These are phyloP conservation scores for Alloteropsis semialata DNA, from an alignment of 176 grass and related monocot species.

Conservation along the genomic window DNA sequence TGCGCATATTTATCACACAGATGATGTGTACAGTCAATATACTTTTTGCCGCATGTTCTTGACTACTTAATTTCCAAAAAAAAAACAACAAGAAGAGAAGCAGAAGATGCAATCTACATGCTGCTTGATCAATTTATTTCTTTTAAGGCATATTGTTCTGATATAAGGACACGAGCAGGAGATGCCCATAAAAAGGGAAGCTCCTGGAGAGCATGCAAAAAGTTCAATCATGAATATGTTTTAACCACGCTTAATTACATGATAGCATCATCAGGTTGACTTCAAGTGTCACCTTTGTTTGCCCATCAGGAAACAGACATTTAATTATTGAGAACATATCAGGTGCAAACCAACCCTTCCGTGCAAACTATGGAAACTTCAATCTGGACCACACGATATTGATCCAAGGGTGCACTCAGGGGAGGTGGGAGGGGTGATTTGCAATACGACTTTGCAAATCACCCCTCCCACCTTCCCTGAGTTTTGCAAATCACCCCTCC, in stretches of 20 bases:
- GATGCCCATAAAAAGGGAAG: background rate
- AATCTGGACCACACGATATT: too few relatives aligned
- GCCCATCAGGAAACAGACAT: slow-evolving; percentile 28
- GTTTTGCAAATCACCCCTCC: too few relatives aligned
- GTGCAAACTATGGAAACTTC: too few relatives aligned
- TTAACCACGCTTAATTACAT: slow-evolving; percentile 25
- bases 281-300: slow-evolving; percentile 30
- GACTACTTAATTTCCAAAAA: background rate
- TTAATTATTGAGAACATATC: too few relatives aligned
- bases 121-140: background rate
- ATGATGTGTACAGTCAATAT: background rate
- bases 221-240: slow-evolving; percentile 16
- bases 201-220: slow-evolving; percentile 24
- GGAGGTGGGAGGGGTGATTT: too few relatives aligned
- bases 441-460: too few relatives aligned
- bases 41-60: background rate
- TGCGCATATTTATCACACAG: background rate
- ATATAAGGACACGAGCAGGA: slow-evolving; percentile 12
- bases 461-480: too few relatives aligned
- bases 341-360: too few relatives aligned
- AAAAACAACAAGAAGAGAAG: background rate
- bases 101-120: slow-evolving; percentile 25
- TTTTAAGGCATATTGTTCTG: background rate
- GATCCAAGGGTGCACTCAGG: too few relatives aligned
- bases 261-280: slow-evolving; percentile 30